phyloP scores from a whole-genome alignment of 192 early-diverging fungal species.

The Pilaira anomala region DNA sequence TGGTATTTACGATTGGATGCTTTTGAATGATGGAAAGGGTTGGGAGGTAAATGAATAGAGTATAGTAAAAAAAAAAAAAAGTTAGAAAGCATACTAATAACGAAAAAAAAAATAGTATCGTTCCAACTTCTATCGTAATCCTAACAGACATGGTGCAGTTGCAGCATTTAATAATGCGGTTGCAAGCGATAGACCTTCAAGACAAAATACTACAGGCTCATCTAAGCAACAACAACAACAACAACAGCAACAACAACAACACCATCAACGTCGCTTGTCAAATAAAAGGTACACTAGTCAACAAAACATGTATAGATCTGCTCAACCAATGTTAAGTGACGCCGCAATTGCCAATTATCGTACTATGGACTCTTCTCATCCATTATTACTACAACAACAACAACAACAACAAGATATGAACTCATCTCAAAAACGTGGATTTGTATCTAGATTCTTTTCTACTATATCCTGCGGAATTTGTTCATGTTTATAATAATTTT shows the following conservation, averaged over 20 bases:
- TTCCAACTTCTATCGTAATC: conserved; percentile 3
- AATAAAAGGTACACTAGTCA: conserved; percentile 1
- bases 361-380: conserved; percentile 15
- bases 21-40: conserved; percentile 56
- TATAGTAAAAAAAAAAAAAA: too few species aligned
- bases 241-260: neutral
- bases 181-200: conserved; percentile 4
- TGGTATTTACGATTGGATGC: conserved; percentile 93
- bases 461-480: conserved; percentile 14
- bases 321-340: conserved; percentile 12
- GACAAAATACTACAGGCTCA: neutral
- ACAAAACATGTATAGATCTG: conserved; percentile 11
- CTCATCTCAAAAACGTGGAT: conserved; percentile 4
- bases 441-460: conserved; percentile 3
- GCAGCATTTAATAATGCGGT: conserved; percentile 14
- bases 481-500: conserved; percentile 11
- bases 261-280: neutral
- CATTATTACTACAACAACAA: conserved; percentile 7
- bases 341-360: conserved; percentile 8
- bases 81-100: too few species aligned
- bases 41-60: conserved; percentile 45
- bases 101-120: conserved; percentile 16
- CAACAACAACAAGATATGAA: conserved; percentile 11
- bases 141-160: conserved; percentile 4
- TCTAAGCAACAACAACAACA: neutral